Percentiles rank a stretch among this genome's conserved stretches.
Evolutionary conservation across 306 rosid genomes (phyloP).

Genomic region (Carpinus viminea): DNA sequence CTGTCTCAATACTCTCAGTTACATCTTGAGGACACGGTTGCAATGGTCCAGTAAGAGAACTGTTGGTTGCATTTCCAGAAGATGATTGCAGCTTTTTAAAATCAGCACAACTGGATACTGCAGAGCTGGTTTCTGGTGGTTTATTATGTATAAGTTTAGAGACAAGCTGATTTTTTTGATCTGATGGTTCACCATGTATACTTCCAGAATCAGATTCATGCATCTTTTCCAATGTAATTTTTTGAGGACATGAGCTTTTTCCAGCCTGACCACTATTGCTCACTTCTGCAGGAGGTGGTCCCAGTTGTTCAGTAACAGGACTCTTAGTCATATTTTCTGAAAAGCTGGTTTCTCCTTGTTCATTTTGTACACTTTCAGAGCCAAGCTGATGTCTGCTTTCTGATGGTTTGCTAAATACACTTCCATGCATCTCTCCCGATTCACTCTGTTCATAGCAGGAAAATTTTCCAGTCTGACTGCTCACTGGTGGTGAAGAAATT

Average conservation of each 20-base stretch:
- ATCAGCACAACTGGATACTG: constrained; percentile 6
- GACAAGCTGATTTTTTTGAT: constrained; percentile 18
- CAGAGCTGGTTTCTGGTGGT: constrained; percentile 26
- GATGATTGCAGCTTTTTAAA: background rate
- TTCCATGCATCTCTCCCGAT: constrained; percentile 37
- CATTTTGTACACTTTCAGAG: constrained; percentile 35
- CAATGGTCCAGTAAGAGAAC: background rate
- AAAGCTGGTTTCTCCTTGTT: constrained; percentile 35
- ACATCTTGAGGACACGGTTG: background rate
- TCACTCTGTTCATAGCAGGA: constrained; percentile 24
- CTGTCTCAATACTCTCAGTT: background rate
- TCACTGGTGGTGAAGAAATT: constrained; percentile 31
- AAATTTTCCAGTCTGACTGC: constrained; percentile 33
- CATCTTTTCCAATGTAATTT: constrained; percentile 16
- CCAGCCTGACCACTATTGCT: constrained; percentile 32
- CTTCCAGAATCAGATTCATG: constrained; percentile 9
- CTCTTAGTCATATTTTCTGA: constrained; percentile 31
- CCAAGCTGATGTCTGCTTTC: constrained; percentile 36
- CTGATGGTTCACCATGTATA: constrained; percentile 21
- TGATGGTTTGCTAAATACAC: constrained; percentile 36
- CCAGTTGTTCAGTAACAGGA: constrained; percentile 39
- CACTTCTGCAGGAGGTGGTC: constrained; percentile 24
- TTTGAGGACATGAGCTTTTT: constrained; percentile 29
- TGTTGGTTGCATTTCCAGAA: background rate
- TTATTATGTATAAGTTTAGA: constrained; percentile 17